Percentiles rank a stretch among this genome's conserved stretches.
Evolutionary conservation across 129 eudicot species (phyloP).

Genomic region (Logfia minima): DNA sequence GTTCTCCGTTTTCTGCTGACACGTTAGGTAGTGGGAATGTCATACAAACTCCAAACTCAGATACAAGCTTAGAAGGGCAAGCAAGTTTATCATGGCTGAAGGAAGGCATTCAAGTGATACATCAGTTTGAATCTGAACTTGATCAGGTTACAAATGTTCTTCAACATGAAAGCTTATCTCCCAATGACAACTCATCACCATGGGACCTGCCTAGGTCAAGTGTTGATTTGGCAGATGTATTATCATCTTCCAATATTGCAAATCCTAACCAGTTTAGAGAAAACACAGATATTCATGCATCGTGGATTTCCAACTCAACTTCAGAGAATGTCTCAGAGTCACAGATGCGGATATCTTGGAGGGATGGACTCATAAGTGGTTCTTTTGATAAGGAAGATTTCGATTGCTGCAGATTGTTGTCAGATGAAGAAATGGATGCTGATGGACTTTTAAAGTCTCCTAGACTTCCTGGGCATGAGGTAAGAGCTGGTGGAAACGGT

Average conservation of each 20-base stretch:
- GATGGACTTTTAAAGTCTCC: slow-evolving; percentile 40
- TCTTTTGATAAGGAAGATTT: slow-evolving; percentile 60
- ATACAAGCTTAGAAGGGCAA: slow-evolving; percentile 47
- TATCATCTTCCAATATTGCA: slow-evolving; percentile 29
- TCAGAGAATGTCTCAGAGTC: slow-evolving; percentile 50
- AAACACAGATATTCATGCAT: slow-evolving; percentile 35
- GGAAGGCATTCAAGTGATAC: slow-evolving; percentile 23
- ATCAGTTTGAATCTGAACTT: slow-evolving; percentile 35
- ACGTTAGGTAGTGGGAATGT: slow-evolving; percentile 61
- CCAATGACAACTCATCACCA: slow-evolving; percentile 35
- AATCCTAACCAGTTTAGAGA: slow-evolving; percentile 26
- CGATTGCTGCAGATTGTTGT: slow-evolving; percentile 77
- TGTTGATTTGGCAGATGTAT: slow-evolving; percentile 35
- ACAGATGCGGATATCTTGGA: slow-evolving; percentile 73
- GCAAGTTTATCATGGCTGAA: slow-evolving; percentile 36
- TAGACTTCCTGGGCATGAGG: slow-evolving; percentile 39
- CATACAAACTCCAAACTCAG: slow-evolving; percentile 75
- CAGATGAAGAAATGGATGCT: slow-evolving; percentile 71
- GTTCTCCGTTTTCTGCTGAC: slow-evolving; percentile 48
- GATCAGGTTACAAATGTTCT: slow-evolving; percentile 40
- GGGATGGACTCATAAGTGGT: slow-evolving; percentile 55
- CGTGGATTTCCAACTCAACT: slow-evolving; percentile 49
- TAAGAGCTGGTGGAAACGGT: slow-evolving; percentile 17
- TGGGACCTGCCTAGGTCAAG: slow-evolving; percentile 47
- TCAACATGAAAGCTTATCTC: slow-evolving; percentile 46